Evolutionary conservation across 345 rosid genomes (phyloP).

Genomic region (Linum lewisii): DNA sequence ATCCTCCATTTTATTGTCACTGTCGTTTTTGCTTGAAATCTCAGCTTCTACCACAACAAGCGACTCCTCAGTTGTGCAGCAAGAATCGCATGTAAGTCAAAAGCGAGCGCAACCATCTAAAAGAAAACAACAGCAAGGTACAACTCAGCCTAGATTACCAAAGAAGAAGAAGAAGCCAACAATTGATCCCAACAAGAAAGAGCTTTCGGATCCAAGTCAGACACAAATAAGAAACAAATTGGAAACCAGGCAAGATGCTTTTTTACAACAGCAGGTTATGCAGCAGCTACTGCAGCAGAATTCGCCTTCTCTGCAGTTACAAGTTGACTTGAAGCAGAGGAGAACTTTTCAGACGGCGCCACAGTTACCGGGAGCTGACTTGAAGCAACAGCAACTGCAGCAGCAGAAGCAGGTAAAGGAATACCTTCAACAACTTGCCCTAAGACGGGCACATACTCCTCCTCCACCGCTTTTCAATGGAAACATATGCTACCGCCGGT

Average conservation of each 20-base stretch:
- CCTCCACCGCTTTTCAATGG: constrained; percentile 7
- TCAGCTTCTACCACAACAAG: neutral
- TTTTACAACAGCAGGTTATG: constrained; percentile 1
- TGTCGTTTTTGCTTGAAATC: too few species aligned
- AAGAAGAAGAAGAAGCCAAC: neutral
- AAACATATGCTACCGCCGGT: constrained; percentile 14
- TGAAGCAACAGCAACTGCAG: constrained; percentile 10
- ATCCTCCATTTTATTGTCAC: too few species aligned
- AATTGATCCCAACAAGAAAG: neutral
- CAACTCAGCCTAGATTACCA: neutral
- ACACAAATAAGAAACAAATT: constrained; percentile 13
- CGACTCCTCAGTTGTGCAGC: neutral
- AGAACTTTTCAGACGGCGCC: constrained; percentile 5
- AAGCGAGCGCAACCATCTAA: neutral
- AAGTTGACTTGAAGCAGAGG: constrained; percentile 7
- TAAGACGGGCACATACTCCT: neutral
- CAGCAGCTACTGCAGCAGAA: constrained; percentile 8
- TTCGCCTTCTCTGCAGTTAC: constrained; percentile 2
- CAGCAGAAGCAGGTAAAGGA: constrained; percentile 8
- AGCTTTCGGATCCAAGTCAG: constrained; percentile 1
- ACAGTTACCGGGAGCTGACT: constrained; percentile 3
- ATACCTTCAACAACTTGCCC: constrained; percentile 5
- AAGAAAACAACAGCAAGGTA: neutral
- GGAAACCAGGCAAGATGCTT: constrained; percentile 9
- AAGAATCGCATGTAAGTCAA: neutral